Base-by-base conservation (phyloP, 805 yeast species). In the Ogataea ganodermae region DNA sequence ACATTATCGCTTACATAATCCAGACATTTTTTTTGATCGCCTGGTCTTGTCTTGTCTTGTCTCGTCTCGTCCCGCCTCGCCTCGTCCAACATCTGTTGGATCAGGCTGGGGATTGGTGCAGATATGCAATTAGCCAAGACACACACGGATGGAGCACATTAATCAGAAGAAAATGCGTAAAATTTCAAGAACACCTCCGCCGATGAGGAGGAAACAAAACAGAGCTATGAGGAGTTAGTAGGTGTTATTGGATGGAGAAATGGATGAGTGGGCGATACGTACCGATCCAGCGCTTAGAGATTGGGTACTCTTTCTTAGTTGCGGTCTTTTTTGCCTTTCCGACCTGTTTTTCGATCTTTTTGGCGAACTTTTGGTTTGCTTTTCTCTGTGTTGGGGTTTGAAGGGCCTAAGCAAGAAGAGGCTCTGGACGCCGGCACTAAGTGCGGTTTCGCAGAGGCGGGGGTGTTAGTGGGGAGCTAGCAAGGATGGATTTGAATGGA, bases 371-470 rank as follows among this genome's bases (percentile, higher is more conserved):
- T 60, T 78, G 79, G 68, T 91, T 91, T n/a, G 96, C 96, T 45
- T 79, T 74, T 70, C 91, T 84, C 71, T 91, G 96, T 60, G 79
- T 83, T 48, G 94, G 91, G 20, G 96, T 86, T 75, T 90, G 97
- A 26, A 74, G 61, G 52, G 87, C 88, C 91, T 68, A 42, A 7
- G 22, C 14, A 10, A n/a, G 3, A 4, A 13, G 33, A 4, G 14
- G 13, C 5, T 27, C 30, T 27, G 30, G 30, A 10, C 12, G 30
- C 12, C 30, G 30, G 30, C 13, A 13, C 14, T 6, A n/a, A 13
- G 14, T 10, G 5, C 7, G 18, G 18, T n/a, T 18, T 16, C 33
- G n/a, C 33, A 33, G 13, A 17, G 18, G 22, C 12, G 36, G n/a
- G 14, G 5, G 36, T 35, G 39, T 35, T 35, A 35, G 39, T 35